These are phyloP conservation scores for Zangia roseola DNA, from an alignment of 768 basidiomycete species.

Conservation along the genomic window DNA sequence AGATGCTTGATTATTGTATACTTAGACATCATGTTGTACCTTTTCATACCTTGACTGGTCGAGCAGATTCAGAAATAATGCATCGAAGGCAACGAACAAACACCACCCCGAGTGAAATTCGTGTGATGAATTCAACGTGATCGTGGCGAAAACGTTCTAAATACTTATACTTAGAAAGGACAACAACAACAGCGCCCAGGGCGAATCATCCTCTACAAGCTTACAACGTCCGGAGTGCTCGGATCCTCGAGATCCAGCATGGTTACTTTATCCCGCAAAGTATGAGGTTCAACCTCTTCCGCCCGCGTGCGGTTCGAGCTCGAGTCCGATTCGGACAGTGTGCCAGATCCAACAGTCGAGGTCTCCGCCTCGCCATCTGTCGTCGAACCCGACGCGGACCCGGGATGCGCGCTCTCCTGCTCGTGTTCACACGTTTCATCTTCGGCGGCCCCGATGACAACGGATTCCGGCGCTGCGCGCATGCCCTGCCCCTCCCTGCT, in stretches of 20 bases:
- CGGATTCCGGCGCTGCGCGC: not conserved
- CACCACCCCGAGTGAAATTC: not conserved
- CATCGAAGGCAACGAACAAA: no score
- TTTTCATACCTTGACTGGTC: no score
- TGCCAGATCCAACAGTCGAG: constrained; percentile 21
- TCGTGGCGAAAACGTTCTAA: constrained; percentile 14
- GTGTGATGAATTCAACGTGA: not conserved
- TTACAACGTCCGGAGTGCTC: constrained; percentile 14
- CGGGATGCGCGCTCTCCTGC: not conserved
- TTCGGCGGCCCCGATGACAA: constrained; percentile 1
- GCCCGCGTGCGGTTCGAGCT: constrained; percentile 27
- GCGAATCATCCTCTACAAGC: constrained; percentile 4
- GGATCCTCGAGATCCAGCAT: constrained; percentile 28
- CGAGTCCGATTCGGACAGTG: constrained; percentile 22
- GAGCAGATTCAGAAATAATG: no score
- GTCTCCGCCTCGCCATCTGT: constrained; percentile 21
- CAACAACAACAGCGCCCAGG: not conserved
- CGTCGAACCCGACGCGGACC: not conserved
- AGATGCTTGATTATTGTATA: no score
- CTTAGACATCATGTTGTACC: no score
- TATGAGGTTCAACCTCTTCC: constrained; percentile 25
- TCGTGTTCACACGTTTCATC: not conserved
- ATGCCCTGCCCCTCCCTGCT: constrained; percentile 4
- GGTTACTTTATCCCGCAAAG: constrained; percentile 27
- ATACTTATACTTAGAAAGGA: constrained; percentile 26